Evolutionary conservation across 2,329 filamentous ascomycete species (phyloP), one percentile per base, ranked within the genome.

Genomic region (Neofusicoccum parvum): DNA sequence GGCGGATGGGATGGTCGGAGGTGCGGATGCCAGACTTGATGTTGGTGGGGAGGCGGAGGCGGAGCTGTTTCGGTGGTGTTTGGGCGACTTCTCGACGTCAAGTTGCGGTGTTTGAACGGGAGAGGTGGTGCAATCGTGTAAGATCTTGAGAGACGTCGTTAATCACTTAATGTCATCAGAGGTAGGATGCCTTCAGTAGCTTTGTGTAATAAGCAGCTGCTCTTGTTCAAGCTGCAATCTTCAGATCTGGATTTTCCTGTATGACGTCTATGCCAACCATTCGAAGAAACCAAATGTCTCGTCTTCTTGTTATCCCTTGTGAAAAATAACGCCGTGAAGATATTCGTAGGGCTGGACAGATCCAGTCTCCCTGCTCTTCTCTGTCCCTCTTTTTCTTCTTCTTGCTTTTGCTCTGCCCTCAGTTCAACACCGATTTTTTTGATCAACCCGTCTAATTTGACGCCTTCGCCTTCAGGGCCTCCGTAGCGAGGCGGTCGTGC

Each of bases 401-500:
- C 9, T 39, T 20, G 32, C 32, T 5, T 32, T 45, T 58, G 17
- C 15, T 17, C 10, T 17, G 4, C 27, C 20, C n/a, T 15, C 39
- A 27, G 14, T 48, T 10, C 4, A 17, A 62, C 20, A 17, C 34
- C 17, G 36, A 20, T 48, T n/a, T 17, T 39, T 37, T 23, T 56
- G 11, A 45, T 45, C 20, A 14, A 32, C 48, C 48, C 27, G 17
- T 50, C 23, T 34, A 50, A 23, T 23, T 39, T 17, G 59, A 41
- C 5, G 45, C 32, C 17, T 49, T 49, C 12, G 50, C 45, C 45
- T 65, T 66, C 49, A 23, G 46, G 15, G 48, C 48, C 49, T 58
- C 58, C 4, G 56, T 43, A 45, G 92, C 91, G 66, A 89, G 77
- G 67, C 82, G 80, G 80, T 98, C 94, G 77, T 97, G 94, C 85